Evolutionary conservation across 2,329 filamentous ascomycete species (phyloP), one percentile per base, ranked within the genome.

Genomic region (Ophiobolus disseminans): DNA sequence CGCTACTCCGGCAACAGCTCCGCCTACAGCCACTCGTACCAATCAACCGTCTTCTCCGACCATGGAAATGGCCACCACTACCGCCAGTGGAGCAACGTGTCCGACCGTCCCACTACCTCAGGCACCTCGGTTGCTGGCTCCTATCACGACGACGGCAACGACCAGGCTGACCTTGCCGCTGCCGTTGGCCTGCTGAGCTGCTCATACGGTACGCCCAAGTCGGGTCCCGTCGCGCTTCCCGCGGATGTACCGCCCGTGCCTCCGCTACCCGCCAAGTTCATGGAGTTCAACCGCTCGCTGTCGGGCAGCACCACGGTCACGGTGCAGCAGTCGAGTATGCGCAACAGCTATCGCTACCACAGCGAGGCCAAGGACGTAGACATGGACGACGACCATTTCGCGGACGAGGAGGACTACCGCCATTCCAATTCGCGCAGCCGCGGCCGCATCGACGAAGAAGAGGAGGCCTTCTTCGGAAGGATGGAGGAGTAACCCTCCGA

Each of bases 391-490:
- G 85, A 86, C 48, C 86, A 82, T 72, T 78, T 82, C 57, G 79
- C 80, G 62, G 85, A 85, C 57, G 86, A 90, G 45, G 86, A 89
- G 53, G 86, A 89, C 53, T 85, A 86, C 65, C 79, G 76, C 42
- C 66, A 67, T 38, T 62, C 68, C 57, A 62, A 70, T 45, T 67
- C 68, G 37, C 67, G 64, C 53, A 68, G 68, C 50, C 82, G 84
- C 45, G 83, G 83, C 40, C 69, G 88, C 54, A 88, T 86, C 72
- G 90, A 95, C 63, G 92, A 96, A 63, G 91, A 96, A 55, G 93
- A 97, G 60, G 92, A 97, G 59, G 92, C 92, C 68, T 89, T 97
- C 65, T 99, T 99, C 78, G 92, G 92, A 48, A 85, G 86, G 61
- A 97, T 97, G 93, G 94, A 99, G 76, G 91, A 96, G 55, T 74